Evolutionary conservation across 305 asterid genomes (phyloP), one percentile per base, ranked within the genome.

Genomic region (Plantago coronopus): DNA sequence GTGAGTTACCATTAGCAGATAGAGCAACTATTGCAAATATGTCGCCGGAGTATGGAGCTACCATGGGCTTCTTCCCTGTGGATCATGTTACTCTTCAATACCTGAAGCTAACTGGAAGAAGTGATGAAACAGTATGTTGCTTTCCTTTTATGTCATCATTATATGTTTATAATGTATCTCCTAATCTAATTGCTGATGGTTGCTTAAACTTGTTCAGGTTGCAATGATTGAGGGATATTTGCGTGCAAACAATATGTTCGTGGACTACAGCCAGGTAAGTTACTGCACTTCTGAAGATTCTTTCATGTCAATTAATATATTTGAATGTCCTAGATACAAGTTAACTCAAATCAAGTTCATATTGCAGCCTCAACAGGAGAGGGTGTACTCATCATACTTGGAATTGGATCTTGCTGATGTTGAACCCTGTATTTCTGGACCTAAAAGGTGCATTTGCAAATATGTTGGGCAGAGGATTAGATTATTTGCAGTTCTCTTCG

Each of bases 41-140:
- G 96, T 82, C 96, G 48, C 96, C 96, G 0, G 96, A 88, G 76
- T 86, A 88, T 66, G 96, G 96, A 48, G 96, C 96, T 56, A 88
- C 96, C 73, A 88, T 88, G 96, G 95, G 96, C 47, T 85, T 88
- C 81, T 88, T 85, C 82, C 96, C 95, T 7, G 96, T 85, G 46
- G 94, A 88, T 75, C 91, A 84, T 69, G 86, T 86, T 56, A 89
- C 97, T 0, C 75, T 89, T 54, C 84, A 89, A 48, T 89, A 89
- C 68, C 84, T 89, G 49, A 83, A 70, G 56, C 75, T 89, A 61
- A 89, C 96, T 54, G 96, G 95, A 70, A 81, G 96, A 77, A 89
- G 78, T 59, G 89, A 84, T 68, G 94, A 89, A 22, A 78, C 74
- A 59, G 83, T 78, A 29, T 43, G 78, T 66, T 23, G 20, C 66